Percentiles rank a stretch among this genome's conserved stretches.
Conservation (phyloP, 768 basidiomycete genomes). For the Rhodosporidiobolus odoratus region DNA sequence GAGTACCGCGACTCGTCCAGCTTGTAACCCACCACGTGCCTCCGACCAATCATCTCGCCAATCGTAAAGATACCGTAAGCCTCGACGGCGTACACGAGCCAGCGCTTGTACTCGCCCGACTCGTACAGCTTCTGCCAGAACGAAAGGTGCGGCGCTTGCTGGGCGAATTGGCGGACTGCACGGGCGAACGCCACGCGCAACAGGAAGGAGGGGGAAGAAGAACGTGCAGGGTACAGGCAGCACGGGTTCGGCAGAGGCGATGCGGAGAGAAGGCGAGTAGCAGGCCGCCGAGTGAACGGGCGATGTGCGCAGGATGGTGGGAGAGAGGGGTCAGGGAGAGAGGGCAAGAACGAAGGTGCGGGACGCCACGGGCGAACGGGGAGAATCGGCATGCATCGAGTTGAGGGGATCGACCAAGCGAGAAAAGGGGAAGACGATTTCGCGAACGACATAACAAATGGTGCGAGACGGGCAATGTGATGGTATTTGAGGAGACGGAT, state of each 20-base stretch:
- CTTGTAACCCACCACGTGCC: slow-evolving; percentile 73
- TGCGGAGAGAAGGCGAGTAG: not conserved
- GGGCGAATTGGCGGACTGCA: slow-evolving; percentile 64
- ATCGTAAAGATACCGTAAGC: slow-evolving; percentile 90
- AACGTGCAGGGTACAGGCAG: not conserved
- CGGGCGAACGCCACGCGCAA: no score
- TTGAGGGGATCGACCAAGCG: not conserved
- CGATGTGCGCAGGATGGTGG: not conserved
- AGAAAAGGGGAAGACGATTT: not conserved
- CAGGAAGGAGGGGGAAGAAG: not conserved
- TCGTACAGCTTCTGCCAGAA: slow-evolving; percentile 59
- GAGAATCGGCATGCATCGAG: not conserved
- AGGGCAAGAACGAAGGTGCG: no score
- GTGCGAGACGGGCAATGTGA: not conserved
- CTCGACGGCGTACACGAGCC: slow-evolving; percentile 69
- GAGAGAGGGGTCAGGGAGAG: no score
- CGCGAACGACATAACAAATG: not conserved
- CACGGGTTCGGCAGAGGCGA: not conserved
- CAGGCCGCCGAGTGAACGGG: not conserved
- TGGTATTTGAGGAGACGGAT: not conserved
- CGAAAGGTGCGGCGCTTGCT: slow-evolving; percentile 55
- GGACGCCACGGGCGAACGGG: no score
- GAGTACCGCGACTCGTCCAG: slow-evolving; percentile 45
- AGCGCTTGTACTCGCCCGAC: slow-evolving; percentile 62
- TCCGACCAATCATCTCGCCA: slow-evolving; percentile 70